These are phyloP conservation scores for Solanum chilense DNA, from an alignment of 257 asterid species.

Conservation along the genomic window DNA sequence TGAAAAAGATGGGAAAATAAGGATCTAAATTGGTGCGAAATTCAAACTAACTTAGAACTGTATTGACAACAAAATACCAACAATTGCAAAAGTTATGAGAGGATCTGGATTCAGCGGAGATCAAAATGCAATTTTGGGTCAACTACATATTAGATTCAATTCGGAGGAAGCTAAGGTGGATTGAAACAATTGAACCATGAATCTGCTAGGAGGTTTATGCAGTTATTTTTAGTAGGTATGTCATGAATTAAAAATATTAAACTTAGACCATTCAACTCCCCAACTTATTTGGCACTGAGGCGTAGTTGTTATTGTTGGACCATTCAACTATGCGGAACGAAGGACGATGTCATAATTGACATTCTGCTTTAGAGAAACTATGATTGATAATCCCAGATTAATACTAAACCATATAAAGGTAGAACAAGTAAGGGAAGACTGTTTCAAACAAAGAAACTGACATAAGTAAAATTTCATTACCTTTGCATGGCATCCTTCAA, in stretches of 20 bases:
- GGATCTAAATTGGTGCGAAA: background rate
- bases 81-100: background rate
- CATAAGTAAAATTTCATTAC: conserved; percentile 12
- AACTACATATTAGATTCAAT: background rate
- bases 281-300: background rate
- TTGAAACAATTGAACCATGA: background rate
- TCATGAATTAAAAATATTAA: background rate
- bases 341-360: background rate
- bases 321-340: background rate
- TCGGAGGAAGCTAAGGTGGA: background rate
- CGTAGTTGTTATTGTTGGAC: background rate
- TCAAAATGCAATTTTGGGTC: background rate
- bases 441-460: background rate
- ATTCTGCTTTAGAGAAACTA: background rate
- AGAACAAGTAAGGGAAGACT: background rate
- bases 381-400: background rate
- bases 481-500: conserved; percentile 63
- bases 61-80: background rate
- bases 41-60: background rate
- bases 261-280: background rate
- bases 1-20: background rate
- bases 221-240: background rate
- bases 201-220: background rate
- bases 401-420: background rate
- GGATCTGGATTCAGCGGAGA: background rate